Conservation (phyloP, 768 basidiomycete genomes). For the Tulasnella sp. region DNA sequence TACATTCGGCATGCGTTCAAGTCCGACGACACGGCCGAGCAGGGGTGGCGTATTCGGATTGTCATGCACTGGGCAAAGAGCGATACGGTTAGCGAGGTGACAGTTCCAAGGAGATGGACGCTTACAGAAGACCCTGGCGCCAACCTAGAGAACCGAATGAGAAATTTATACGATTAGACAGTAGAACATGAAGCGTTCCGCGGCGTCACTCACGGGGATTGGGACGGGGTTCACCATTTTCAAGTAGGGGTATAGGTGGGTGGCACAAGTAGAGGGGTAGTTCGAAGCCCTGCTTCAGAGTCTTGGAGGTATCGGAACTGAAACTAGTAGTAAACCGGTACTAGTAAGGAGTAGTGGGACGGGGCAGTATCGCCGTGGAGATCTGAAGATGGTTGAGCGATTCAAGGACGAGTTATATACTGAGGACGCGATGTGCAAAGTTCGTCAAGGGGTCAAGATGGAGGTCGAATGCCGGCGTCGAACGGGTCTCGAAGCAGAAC, state of each 20-base stretch:
- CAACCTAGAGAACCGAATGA: background rate
- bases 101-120: background rate
- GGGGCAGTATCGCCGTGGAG: background rate
- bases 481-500: too few species aligned
- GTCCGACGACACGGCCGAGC: background rate
- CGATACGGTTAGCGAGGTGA: background rate
- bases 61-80: background rate
- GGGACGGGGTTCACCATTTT: background rate
- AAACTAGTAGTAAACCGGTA: background rate
- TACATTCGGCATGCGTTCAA: slow-evolving; percentile 4
- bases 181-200: background rate
- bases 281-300: background rate
- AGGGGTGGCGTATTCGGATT: background rate
- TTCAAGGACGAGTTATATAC: background rate
- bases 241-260: background rate
- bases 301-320: background rate
- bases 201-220: background rate
- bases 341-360: background rate
- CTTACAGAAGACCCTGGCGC: slow-evolving; percentile 5
- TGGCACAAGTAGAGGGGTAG: background rate
- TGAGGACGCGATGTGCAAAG: too few species aligned
- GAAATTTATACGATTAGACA: background rate
- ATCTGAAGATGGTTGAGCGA: background rate
- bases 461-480: too few species aligned
- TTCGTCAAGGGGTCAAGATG: too few species aligned